Base-by-base conservation (phyloP, 257 asterid species). In the Phtheirospermum japonicum region DNA sequence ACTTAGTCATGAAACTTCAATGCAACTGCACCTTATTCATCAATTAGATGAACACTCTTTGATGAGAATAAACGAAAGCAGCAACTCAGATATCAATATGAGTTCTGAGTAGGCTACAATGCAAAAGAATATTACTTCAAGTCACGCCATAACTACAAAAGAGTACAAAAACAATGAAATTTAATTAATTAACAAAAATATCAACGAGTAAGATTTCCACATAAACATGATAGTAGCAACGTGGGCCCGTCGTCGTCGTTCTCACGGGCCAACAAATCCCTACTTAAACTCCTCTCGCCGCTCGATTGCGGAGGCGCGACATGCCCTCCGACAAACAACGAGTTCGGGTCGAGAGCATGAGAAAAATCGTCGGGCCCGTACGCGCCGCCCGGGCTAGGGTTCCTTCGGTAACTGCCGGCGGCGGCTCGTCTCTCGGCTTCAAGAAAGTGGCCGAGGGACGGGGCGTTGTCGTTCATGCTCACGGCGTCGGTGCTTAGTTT, bases 391-490 rank as follows among this genome's bases (percentile, higher is more conserved):
- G 68, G 71, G 59, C 70, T 57, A 12, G 65, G 62, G 43, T 66
- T 69, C 33, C 69, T 63, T 56, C 77, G 67, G 72, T 33, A 67
- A 39, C 17, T 66, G 55, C 50, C 57, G 65, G 77, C 57, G 65
- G 77, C 77, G 8, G 76, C 93, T 62, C 69, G 71, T 69, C 94
- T 74, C 55, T 87, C 90, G 0, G 77, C 88, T 65, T 83, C 86
- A 53, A 87, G 95, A 76, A 82, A 85, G 70, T 87, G 84, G 61
- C 79, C 89, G 16, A 87, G 93, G 20, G 90, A 82, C 0, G 79
- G 81, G 31, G 76, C 65, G 26, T 68, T 64, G 46, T 65, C 69
- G 71, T 67, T 72, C 32, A 79, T 73, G 78, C 54, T 80, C 18
- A 87, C 85, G 39, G 83, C 90, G 55, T 87, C 90, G 14, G 90